Evolutionary conservation across 306 rosid genomes (phyloP).

Genomic region (Ormosia emarginata): DNA sequence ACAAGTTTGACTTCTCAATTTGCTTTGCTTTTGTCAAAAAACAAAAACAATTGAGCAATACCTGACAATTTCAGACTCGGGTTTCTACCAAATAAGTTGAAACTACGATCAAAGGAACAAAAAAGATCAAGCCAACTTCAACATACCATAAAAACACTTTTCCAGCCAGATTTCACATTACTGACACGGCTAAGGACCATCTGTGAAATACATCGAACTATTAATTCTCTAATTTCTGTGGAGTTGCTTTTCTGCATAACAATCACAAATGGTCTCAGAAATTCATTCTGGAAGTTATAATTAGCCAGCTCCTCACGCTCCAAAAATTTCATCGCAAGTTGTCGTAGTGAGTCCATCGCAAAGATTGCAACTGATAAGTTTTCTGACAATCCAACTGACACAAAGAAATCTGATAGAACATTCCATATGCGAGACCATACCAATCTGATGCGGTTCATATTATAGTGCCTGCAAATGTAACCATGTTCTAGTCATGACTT

Average conservation of each 20-base stretch:
- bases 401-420: constrained; percentile 97
- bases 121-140: not conserved
- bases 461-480: constrained; percentile 88
- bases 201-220: constrained; percentile 95
- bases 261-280: constrained; percentile 95
- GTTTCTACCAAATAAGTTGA: constrained; percentile 6
- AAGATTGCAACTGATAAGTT: constrained; percentile 97
- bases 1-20: not conserved
- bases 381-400: constrained; percentile 94
- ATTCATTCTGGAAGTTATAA: constrained; percentile 97
- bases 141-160: constrained; percentile 95
- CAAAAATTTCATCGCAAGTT: constrained; percentile 97
- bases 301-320: constrained; percentile 99
- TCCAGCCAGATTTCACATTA: constrained; percentile 99
- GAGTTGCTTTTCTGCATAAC: constrained; percentile 92
- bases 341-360: constrained; percentile 97
- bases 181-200: constrained; percentile 98
- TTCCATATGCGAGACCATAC: constrained; percentile 99
- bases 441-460: constrained; percentile 97
- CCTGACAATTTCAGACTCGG: constrained; percentile 3
- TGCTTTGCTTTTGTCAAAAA: not conserved
- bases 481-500: constrained; percentile 23
- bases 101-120: not conserved
- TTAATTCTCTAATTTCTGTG: constrained; percentile 90
- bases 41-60: constrained; percentile 4